Evolutionary conservation across 768 basidiomycete species (phyloP), one percentile per base, ranked within the genome.

Genomic region (Butyriboletus loyo): DNA sequence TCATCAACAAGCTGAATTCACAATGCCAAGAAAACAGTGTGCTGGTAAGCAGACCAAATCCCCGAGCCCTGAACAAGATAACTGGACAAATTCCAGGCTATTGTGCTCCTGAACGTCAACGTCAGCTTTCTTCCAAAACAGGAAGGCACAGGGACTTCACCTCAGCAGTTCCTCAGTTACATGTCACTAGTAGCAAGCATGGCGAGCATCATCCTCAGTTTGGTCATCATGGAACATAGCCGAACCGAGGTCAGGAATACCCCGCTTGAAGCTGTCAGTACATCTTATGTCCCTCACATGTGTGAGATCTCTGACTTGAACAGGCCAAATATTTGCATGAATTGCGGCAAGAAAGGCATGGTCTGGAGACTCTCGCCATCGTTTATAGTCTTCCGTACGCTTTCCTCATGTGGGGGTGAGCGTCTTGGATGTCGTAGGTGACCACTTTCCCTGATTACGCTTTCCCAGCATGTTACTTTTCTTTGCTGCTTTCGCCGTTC

Each of bases 341-440:
- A 4, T 57, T 63, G 38, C 61, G 58, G 19, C 61, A 70, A 7
- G 24, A 58, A 11, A 61, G 45, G 1, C 66, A 73, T 30, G 78
- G 82, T 1, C 64, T 81, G 1, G 80, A 83, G 58, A 75, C 63
- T 2, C 70, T 83, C 5, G 79, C 80, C 17, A 68, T 83, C 22
- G 56, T 81, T 49, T 82, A 81, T 54, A 77, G 78, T 50, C 58
- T 84, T 9, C 83, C 83, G 0, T 78, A 80, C 50, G 78, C 79
- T 2, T 64, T 83, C 27, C 68, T 84, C 43, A 75, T 84, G 71
- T 84, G 82, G 82, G 76, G 74, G 83, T 82, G 59, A 66, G 81
- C 73, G 13, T 28, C 19, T 21, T 27, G 27, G 15, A n/a, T 31
- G 2, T 31, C 19, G 4, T 32, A 15, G 9, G 21, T 17, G 15